phyloP scores from a whole-genome alignment of 306 rosid genomes.

The Vigna trinervia region DNA sequence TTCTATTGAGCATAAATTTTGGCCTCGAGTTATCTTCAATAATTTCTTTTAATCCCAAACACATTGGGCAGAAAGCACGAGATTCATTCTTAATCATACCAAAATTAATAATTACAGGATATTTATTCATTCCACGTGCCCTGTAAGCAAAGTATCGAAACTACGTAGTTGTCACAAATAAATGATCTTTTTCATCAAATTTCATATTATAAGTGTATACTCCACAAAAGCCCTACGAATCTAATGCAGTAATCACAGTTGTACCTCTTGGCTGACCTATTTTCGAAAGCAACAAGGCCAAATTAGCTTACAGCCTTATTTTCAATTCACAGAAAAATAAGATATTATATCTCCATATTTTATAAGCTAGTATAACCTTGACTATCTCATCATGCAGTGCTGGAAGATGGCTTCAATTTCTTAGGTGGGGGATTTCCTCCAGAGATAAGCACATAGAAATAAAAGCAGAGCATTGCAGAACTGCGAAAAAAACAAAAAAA shows the following conservation, averaged over 20 bases:
- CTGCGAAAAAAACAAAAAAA: constrained; percentile 52
- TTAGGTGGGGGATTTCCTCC: constrained; percentile 98
- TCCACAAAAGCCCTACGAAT: constrained; percentile 32
- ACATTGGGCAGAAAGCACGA: no score
- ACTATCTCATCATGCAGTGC: constrained; percentile 54
- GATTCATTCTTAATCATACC: no score
- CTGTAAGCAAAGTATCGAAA: constrained; percentile 13
- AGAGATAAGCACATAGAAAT: constrained; percentile 68
- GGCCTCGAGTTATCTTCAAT: no score
- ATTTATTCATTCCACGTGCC: neutral
- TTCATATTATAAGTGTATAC: constrained; percentile 14
- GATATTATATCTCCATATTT: constrained; percentile 14
- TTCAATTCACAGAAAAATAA: constrained; percentile 43
- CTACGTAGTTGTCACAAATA: constrained; percentile 16
- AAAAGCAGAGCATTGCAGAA: constrained; percentile 95
- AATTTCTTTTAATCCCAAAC: no score
- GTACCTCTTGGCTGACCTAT: constrained; percentile 41
- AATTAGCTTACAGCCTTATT: constrained; percentile 38
- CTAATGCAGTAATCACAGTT: constrained; percentile 31
- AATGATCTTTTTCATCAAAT: constrained; percentile 35
- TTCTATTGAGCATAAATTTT: neutral
- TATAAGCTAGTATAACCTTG: constrained; percentile 34
- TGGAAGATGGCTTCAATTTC: constrained; percentile 74
- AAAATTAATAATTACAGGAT: no score
- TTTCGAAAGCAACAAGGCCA: constrained; percentile 29